These are phyloP conservation scores for Yarrowia sp. DNA, from an alignment of 805 yeast genomes.

Conservation along the genomic window DNA sequence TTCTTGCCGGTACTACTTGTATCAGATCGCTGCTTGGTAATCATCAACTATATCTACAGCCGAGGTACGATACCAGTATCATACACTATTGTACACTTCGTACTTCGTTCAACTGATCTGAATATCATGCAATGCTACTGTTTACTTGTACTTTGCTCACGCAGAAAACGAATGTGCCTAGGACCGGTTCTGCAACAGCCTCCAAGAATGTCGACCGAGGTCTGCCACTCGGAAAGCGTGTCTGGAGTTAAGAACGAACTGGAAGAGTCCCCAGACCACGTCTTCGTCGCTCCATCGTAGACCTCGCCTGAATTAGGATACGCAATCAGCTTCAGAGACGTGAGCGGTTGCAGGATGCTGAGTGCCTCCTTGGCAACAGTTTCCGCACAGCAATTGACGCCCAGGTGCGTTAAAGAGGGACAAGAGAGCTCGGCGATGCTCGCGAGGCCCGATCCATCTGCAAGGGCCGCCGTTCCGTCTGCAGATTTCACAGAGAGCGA, in stretches of 20 bases:
- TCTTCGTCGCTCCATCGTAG: constrained; percentile 50
- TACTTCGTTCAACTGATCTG: no score
- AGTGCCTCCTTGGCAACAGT: constrained; percentile 45
- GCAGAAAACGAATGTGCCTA: constrained; percentile 38
- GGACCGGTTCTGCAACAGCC: constrained; percentile 78
- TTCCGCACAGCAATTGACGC: constrained; percentile 66
- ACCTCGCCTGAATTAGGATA: constrained; percentile 79
- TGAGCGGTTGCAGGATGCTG: constrained; percentile 35
- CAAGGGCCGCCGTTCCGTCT: constrained; percentile 37
- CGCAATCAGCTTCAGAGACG: constrained; percentile 47
- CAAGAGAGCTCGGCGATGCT: background rate
- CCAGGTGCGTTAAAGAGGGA: constrained; percentile 45
- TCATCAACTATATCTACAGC: no score
- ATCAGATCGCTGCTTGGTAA: no score
- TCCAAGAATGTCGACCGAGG: constrained; percentile 51
- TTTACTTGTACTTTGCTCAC: background rate
- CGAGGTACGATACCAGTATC: no score
- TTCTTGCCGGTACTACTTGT: no score
- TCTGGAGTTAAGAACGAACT: constrained; percentile 42
- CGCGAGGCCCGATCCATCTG: constrained; percentile 45
- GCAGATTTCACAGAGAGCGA: constrained; percentile 47
- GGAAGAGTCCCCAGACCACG: constrained; percentile 40
- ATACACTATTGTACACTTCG: no score
- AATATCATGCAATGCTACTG: no score
- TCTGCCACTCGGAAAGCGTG: constrained; percentile 46